These are phyloP conservation scores for Cercophora sp. DNA, from an alignment of 495 filamentous ascomycete species.

Conservation along the genomic window DNA sequence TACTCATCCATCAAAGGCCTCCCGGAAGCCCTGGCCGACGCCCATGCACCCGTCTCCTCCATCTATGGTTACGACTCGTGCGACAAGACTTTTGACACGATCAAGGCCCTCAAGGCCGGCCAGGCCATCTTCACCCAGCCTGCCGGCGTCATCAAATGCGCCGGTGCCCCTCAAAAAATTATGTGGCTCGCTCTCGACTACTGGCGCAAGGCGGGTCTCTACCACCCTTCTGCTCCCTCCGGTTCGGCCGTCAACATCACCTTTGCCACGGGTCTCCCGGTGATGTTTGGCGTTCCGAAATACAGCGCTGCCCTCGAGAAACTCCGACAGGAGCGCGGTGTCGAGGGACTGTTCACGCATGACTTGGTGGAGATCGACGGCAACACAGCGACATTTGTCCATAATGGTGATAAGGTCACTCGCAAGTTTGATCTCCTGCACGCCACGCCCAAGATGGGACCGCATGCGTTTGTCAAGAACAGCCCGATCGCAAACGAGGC, in stretches of 20 bases:
- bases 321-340: conserved; percentile 58
- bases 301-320: conserved; percentile 59
- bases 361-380: conserved; percentile 61
- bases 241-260: conserved; percentile 54
- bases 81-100: conserved; percentile 54
- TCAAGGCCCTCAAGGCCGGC: conserved; percentile 53
- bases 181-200: conserved; percentile 68
- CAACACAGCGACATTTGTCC: conserved; percentile 50
- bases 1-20: conserved; percentile 55
- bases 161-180: conserved; percentile 66
- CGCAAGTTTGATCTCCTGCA: conserved; percentile 59
- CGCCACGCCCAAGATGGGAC: conserved; percentile 59
- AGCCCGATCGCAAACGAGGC: conserved; percentile 55
- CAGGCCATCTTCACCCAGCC: conserved; percentile 68
- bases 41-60: conserved; percentile 54
- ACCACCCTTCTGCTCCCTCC: conserved; percentile 40
- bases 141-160: conserved; percentile 62
- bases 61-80: conserved; percentile 61
- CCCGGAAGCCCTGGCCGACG: conserved; percentile 55
- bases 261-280: conserved; percentile 58
- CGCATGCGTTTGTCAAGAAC: conserved; percentile 56
- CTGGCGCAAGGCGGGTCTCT: conserved; percentile 59
- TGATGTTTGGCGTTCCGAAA: conserved; percentile 68
- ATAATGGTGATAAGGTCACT: conserved; percentile 43
- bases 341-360: conserved; percentile 64